Base-by-base conservation (phyloP, 331 rosid species). In the Erythrophleum ivorense region DNA sequence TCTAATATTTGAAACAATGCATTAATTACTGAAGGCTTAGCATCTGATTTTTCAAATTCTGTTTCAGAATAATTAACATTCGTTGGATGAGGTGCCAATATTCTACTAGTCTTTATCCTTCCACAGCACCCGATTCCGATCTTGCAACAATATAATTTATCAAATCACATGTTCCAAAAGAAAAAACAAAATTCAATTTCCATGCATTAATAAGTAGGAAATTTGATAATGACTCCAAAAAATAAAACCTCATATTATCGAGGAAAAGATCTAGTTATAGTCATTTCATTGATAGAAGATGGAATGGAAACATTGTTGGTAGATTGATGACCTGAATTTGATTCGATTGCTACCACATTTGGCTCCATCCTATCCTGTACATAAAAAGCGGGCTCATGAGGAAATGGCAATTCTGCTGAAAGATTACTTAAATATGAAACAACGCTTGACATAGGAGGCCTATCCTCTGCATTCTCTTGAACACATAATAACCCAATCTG, bases 401-500 rank as follows among this genome's bases (percentile, higher is more conserved):
- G 65, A 21, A 59, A 59, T 59, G 36, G 75, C 40, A 78, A 78
- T 45, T 78, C 75, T 2, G 7, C 21, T 14, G 75, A 78, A 21
- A 41, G 18, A 21, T 21, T 53, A 9, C 66, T 52, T 21, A 78
- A 38, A 78, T 65, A 78, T 50, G 75, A 78, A 52, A 66, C 54
- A 11, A 67, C 75, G 12, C 16, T 34, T 6, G 72, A 77, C 86
- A 89, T 87, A 9, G 15, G 82, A 0, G 90, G 92, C 57, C 90
- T 76, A 4, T 80, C 81, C 0, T n/a, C 70, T 36, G 79, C 81
- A 18, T 83, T 76, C 40, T 89, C 86, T 41, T 89, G 86, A 21
- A 78, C 84, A 19, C 88, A 89, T 41, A 82, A 12, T 55, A 89
- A 45, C 2, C 87, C 87, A 0, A 89, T 71, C 9, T 89, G 89